Evolutionary conservation across 352 stramenopile species (phyloP).

Genomic region (Peronospora belbahrii): DNA sequence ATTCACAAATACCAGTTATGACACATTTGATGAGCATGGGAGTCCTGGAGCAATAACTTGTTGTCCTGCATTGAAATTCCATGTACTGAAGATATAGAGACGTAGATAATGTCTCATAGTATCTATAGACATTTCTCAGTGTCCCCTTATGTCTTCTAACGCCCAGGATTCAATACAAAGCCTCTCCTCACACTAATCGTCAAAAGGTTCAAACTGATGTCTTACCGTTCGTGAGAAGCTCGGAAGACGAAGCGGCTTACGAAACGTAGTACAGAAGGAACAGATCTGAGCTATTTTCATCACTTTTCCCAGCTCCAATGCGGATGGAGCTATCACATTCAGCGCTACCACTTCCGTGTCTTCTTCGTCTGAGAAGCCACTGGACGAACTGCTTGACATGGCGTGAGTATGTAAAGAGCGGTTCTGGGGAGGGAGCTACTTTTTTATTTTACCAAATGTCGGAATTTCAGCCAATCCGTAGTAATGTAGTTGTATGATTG

Average conservation of each 20-base stretch:
- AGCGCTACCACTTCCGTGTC: slow-evolving; percentile 17
- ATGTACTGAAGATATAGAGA: slow-evolving; percentile 13
- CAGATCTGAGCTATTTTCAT: slow-evolving; percentile 65
- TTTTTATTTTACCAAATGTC: not conserved
- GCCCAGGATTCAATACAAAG: slow-evolving; percentile 6
- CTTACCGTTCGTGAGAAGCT: slow-evolving; percentile 69
- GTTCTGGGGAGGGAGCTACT: slow-evolving; percentile 17
- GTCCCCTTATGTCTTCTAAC: slow-evolving; percentile 3
- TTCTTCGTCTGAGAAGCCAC: slow-evolving; percentile 34
- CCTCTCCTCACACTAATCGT: not conserved
- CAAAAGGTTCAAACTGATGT: not conserved
- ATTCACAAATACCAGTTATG: slow-evolving; percentile 11
- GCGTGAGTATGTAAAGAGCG: slow-evolving; percentile 18
- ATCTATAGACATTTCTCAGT: not conserved
- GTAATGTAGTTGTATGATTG: not conserved
- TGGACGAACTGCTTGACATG: slow-evolving; percentile 46
- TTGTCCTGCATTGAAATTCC: slow-evolving; percentile 25
- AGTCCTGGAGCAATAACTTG: not conserved
- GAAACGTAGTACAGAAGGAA: slow-evolving; percentile 73
- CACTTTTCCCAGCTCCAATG: slow-evolving; percentile 25
- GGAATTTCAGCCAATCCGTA: slow-evolving; percentile 1
- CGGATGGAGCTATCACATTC: slow-evolving; percentile 6
- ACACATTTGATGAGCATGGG: slow-evolving; percentile 17
- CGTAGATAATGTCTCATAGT: slow-evolving; percentile 3
- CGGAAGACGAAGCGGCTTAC: slow-evolving; percentile 56